These are phyloP conservation scores for Bolboschoenoplectus hybrid DNA, from an alignment of 202 grass and related monocot species.

Conservation along the genomic window DNA sequence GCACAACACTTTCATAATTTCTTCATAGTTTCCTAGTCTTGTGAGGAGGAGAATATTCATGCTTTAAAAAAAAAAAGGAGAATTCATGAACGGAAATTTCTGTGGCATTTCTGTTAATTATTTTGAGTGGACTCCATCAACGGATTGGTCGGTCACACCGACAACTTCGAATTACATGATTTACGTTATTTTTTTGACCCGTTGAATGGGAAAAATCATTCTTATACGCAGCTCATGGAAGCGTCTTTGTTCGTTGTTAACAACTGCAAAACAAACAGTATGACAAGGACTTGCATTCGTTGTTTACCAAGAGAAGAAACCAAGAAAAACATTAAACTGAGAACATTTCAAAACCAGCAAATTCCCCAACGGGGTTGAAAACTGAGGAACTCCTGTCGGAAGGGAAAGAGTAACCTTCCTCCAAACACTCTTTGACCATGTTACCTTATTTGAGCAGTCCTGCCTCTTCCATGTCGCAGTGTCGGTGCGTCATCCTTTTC, in stretches of 20 bases:
- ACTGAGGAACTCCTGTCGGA: neutral
- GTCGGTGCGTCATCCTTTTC: neutral
- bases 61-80: neutral
- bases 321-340: neutral
- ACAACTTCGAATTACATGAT: neutral
- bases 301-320: neutral
- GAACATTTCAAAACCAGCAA: neutral
- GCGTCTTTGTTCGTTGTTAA: neutral
- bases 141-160: neutral
- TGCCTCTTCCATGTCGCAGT: neutral
- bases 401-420: neutral
- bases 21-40: no score
- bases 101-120: neutral
- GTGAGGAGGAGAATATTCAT: neutral
- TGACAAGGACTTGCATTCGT: neutral
- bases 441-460: neutral
- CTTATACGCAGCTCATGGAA: neutral
- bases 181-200: neutral
- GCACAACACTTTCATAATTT: no score
- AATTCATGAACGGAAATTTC: neutral
- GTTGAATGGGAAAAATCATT: neutral
- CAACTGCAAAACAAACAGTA: neutral
- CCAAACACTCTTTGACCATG: conserved; percentile 18
- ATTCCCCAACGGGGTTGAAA: neutral
- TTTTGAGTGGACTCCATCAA: neutral